These are phyloP conservation scores for Saitoella complicata DNA, from an alignment of 805 yeast genomes.

Conservation along the genomic window DNA sequence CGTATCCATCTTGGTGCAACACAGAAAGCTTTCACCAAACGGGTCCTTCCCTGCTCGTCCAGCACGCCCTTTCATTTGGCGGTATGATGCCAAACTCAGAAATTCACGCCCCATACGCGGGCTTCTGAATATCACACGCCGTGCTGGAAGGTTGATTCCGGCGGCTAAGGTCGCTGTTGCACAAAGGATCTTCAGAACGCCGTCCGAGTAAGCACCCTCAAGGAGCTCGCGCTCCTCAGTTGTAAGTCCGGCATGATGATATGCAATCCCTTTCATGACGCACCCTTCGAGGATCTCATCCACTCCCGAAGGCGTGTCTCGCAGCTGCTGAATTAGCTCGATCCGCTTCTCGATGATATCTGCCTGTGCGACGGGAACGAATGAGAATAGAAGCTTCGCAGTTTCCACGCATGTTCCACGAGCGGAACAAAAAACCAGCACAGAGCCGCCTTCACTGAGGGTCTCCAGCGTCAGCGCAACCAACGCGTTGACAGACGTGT, in stretches of 20 bases:
- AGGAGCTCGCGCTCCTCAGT: constrained; percentile 3
- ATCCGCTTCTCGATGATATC: not conserved
- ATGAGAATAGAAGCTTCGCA: not conserved
- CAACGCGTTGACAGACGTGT: not conserved
- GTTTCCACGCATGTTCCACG: not conserved
- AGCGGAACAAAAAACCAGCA: constrained; percentile 2
- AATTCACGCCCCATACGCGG: constrained; percentile 1
- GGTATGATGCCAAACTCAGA: constrained; percentile 1
- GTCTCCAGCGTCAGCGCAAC: constrained; percentile 3
- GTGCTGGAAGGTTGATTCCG: constrained; percentile 4
- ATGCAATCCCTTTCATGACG: not conserved
- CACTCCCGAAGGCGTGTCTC: not conserved
- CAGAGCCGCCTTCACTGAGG: not conserved
- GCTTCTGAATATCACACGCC: constrained; percentile 2
- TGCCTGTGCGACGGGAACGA: not conserved
- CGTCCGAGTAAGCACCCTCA: constrained; percentile 3
- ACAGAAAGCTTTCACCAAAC: constrained; percentile 2
- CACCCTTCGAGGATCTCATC: constrained; percentile 1
- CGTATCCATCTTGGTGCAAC: not conserved
- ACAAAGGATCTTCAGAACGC: constrained; percentile 1
- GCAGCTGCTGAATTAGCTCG: not conserved
- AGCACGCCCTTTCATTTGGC: constrained; percentile 5
- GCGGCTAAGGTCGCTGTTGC: constrained; percentile 4
- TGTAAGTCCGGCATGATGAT: constrained; percentile 5
- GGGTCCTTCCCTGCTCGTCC: constrained; percentile 4